Percentiles rank a stretch among this genome's conserved stretches.
Conservation (phyloP, 495 filamentous ascomycete species). For the Neurospora terricola region DNA sequence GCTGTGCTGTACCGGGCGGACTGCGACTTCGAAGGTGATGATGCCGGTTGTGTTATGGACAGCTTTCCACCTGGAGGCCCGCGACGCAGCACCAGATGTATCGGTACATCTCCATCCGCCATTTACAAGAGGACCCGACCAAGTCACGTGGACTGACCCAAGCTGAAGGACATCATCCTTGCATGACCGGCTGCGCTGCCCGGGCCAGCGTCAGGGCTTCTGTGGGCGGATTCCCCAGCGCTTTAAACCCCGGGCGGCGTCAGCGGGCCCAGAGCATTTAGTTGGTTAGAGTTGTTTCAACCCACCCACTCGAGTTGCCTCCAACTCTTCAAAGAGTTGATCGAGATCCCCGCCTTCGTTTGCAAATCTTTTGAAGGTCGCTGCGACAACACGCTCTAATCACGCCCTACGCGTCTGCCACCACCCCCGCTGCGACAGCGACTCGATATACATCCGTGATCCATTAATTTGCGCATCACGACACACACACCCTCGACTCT, state of each 20-base stretch:
- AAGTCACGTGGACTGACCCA: slow-evolving; percentile 9
- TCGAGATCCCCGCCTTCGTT: background rate
- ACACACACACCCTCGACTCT: background rate
- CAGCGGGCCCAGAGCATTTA: background rate
- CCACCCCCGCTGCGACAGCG: background rate
- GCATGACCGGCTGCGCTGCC: background rate
- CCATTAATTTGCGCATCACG: background rate
- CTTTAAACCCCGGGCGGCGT: background rate
- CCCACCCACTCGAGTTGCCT: background rate
- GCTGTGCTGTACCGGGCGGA: background rate
- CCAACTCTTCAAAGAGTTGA: background rate
- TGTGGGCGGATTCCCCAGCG: background rate
- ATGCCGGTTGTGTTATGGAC: slow-evolving; percentile 14
- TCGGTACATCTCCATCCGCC: background rate
- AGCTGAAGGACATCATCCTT: background rate
- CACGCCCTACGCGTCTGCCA: background rate
- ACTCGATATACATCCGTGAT: background rate
- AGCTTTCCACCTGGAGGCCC: slow-evolving; percentile 15
- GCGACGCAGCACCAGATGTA: slow-evolving; percentile 2
- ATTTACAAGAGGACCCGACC: background rate
- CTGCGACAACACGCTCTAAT: background rate
- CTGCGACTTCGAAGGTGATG: background rate
- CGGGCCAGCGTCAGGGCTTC: background rate
- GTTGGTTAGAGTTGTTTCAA: background rate
- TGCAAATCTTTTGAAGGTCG: background rate